Evolutionary conservation across 2,329 filamentous ascomycete species (phyloP).

Genomic region (Aspergillus transmontanensis): DNA sequence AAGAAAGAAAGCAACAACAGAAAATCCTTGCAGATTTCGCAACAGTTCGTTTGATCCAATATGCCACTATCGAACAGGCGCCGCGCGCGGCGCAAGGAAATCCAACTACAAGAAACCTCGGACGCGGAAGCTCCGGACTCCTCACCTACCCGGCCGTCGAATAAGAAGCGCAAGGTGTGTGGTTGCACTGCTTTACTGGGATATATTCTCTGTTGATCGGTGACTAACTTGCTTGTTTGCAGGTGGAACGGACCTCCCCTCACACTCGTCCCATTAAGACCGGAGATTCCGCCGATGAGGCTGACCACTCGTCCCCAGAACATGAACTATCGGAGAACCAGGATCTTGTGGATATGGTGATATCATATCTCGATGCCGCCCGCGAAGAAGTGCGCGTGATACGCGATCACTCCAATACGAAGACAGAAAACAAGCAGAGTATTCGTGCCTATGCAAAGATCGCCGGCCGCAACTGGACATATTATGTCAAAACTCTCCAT

Average conservation of each 20-base stretch:
- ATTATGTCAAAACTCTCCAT: conserved; percentile 52
- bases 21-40: neutral
- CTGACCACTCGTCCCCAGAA: conserved; percentile 45
- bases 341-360: conserved; percentile 51
- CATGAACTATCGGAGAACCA: conserved; percentile 45
- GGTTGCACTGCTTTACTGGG: neutral
- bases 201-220: neutral
- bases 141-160: conserved; percentile 49
- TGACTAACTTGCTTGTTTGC: conserved; percentile 6
- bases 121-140: conserved; percentile 51
- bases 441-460: conserved; percentile 55
- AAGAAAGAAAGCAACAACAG: neutral
- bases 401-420: conserved; percentile 49
- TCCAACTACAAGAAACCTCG: conserved; percentile 47
- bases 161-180: conserved; percentile 52
- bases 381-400: conserved; percentile 48
- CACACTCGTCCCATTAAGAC: conserved; percentile 35
- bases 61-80: conserved; percentile 49
- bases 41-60: conserved; percentile 11
- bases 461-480: conserved; percentile 55
- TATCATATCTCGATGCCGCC: conserved; percentile 48
- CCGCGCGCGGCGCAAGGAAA: conserved; percentile 49
- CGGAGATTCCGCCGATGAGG: conserved; percentile 44
- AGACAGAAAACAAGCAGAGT: conserved; percentile 48
- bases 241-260: conserved; percentile 40